Percentiles rank a stretch among this genome's conserved stretches.
Evolutionary conservation across 2,329 filamentous ascomycete species (phyloP).

Genomic region (Aspergillus pseudoterreus): DNA sequence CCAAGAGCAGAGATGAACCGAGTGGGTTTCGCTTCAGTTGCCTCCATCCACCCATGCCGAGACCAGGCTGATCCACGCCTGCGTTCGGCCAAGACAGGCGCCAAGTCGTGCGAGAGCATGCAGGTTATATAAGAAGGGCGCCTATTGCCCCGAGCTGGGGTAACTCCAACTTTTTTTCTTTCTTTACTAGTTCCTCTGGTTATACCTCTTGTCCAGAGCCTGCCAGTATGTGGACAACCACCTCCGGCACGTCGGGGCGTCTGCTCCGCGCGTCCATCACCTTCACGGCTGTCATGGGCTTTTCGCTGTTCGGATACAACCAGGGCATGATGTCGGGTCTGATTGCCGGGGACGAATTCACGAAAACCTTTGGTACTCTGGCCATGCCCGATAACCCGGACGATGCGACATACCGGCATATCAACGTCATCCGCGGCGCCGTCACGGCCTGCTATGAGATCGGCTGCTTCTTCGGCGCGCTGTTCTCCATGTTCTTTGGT

Average conservation of each 20-base stretch:
- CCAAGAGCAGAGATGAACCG: neutral
- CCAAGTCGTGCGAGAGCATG: neutral
- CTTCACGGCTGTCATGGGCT: constrained; percentile 41
- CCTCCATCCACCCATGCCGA: neutral
- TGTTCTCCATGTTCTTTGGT: constrained; percentile 27
- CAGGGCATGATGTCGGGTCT: constrained; percentile 34
- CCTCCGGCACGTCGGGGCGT: constrained; percentile 23
- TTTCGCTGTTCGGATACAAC: constrained; percentile 47
- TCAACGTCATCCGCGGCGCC: constrained; percentile 46
- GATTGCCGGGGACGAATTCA: constrained; percentile 24
- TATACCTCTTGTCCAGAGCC: neutral
- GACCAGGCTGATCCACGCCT: neutral
- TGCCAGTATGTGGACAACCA: constrained; percentile 28
- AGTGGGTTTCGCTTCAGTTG: neutral
- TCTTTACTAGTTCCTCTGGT: neutral
- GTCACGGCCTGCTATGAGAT: constrained; percentile 53
- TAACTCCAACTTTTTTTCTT: neutral
- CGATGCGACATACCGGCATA: constrained; percentile 17
- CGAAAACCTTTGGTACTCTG: constrained; percentile 19
- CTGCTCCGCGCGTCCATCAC: constrained; percentile 23
- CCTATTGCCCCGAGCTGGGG: neutral
- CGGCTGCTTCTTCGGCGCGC: constrained; percentile 37
- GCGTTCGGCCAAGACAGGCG: neutral
- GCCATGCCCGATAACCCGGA: constrained; percentile 27
- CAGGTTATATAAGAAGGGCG: neutral